A percentile compares a stretch with the other conserved stretches of the same genome.
Conservation (phyloP, 768 basidiomycete species). For the Mycena leptocephala region DNA sequence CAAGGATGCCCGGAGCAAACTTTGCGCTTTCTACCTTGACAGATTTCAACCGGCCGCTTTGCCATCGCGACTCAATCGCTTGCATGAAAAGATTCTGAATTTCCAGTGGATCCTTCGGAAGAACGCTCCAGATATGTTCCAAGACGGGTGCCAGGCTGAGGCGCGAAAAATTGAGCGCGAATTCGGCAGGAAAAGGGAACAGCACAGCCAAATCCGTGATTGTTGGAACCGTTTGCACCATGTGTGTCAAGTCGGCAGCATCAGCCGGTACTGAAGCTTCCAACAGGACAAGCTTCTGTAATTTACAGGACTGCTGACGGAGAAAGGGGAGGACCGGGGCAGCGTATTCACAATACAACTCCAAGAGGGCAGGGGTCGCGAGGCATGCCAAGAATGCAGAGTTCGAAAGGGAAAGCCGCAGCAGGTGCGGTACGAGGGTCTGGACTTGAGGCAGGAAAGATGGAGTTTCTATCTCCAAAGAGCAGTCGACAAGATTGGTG, state of each 20-base stretch:
- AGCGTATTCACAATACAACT: neutral
- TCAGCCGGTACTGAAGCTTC: too few species aligned
- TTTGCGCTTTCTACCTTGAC: neutral
- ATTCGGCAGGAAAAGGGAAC: neutral
- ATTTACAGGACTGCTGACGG: neutral
- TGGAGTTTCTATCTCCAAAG: neutral
- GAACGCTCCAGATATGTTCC: neutral
- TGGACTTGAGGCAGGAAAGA: neutral
- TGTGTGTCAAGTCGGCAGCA: neutral
- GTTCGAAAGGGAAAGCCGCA: constrained; percentile 1
- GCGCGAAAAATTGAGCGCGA: neutral
- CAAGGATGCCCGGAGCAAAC: neutral
- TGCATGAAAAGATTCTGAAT: neutral
- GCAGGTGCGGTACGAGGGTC: neutral
- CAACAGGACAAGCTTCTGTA: neutral
- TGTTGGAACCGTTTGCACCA: neutral
- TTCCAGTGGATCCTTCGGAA: neutral
- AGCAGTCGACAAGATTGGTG: constrained; percentile 4
- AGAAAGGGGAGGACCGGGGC: neutral
- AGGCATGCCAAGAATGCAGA: neutral
- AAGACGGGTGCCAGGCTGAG: neutral
- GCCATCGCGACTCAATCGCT: neutral
- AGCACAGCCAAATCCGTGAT: neutral
- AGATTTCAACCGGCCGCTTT: neutral
- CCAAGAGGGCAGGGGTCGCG: constrained; percentile 11